Percentiles rank a stretch among this genome's conserved stretches.
Evolutionary conservation across 192 early-diverging fungal species (phyloP).

Genomic region (Entophlyctis helioformis): DNA sequence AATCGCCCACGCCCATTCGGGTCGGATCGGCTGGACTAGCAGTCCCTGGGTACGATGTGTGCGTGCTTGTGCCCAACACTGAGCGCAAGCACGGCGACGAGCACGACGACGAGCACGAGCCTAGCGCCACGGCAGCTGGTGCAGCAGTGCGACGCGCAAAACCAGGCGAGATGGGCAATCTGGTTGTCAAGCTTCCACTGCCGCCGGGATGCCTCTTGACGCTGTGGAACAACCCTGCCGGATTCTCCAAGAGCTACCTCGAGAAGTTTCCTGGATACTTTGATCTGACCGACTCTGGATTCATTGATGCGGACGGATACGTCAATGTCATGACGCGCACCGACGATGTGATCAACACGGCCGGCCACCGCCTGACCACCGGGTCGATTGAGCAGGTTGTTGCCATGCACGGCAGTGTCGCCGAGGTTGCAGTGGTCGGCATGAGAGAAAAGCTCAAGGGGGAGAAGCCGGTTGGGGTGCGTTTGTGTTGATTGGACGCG

Average conservation of each 20-base stretch:
- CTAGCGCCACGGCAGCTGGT: conserved; percentile 12
- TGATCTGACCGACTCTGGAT: conserved; percentile 73
- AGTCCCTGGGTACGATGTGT: conserved; percentile 64
- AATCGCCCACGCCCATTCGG: conserved; percentile 8
- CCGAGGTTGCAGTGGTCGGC: conserved; percentile 30
- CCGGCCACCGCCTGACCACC: conserved; percentile 72
- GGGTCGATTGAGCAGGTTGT: conserved; percentile 67
- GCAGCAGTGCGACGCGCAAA: too few species aligned
- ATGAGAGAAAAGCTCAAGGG: conserved; percentile 21
- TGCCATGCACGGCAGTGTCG: conserved; percentile 38
- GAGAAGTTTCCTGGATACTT: conserved; percentile 66
- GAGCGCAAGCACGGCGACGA: background rate
- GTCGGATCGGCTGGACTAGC: conserved; percentile 69
- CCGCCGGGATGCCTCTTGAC: conserved; percentile 67
- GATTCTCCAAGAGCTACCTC: conserved; percentile 65
- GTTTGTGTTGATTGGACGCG: background rate
- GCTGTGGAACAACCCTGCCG: conserved; percentile 66
- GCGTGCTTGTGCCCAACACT: conserved; percentile 27
- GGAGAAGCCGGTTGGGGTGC: conserved; percentile 19
- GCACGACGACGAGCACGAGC: conserved; percentile 6
- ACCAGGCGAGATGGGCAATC: conserved; percentile 58
- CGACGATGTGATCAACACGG: conserved; percentile 70
- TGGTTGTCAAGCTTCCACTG: conserved; percentile 66
- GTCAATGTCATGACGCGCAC: conserved; percentile 24
- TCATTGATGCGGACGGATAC: conserved; percentile 53